Conservation (phyloP, 257 asterid genomes). For the Solanum phureja region DNA sequence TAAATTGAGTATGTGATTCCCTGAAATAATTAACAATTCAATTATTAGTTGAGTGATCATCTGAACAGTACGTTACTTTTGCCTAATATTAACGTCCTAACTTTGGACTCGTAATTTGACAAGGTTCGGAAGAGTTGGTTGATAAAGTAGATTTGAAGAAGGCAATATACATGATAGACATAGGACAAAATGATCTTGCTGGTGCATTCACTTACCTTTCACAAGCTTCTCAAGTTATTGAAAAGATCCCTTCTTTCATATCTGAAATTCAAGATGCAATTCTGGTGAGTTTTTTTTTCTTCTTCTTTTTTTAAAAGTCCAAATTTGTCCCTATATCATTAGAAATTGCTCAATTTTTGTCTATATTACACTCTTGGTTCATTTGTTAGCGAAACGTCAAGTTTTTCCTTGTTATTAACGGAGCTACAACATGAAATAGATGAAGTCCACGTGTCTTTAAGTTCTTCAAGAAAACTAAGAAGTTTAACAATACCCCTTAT, state of each 20-base stretch:
- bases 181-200: slow-evolving; percentile 43
- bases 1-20: accelerated
- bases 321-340: not conserved
- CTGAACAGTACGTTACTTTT: too few relatives aligned
- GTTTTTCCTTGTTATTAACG: not conserved
- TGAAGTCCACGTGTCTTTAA: not conserved
- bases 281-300: slow-evolving; percentile 10
- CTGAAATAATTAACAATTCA: too few relatives aligned
- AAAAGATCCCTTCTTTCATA: slow-evolving; percentile 35
- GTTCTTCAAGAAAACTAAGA: not conserved
- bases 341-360: not conserved
- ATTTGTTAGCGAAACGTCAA: not conserved
- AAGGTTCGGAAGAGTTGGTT: slow-evolving; percentile 7
- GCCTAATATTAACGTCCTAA: not conserved
- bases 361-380: not conserved
- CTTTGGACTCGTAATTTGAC: not conserved
- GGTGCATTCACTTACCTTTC: slow-evolving; percentile 17
- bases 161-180: slow-evolving; percentile 38
- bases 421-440: not conserved
- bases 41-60: not conserved
- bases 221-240: slow-evolving; percentile 14
- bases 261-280: slow-evolving; percentile 36
- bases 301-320: not conserved
- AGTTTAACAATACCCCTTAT: not conserved
- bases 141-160: slow-evolving; percentile 17